These are phyloP conservation scores for Albatrellus ellisii DNA, from an alignment of 768 basidiomycete species.

Conservation along the genomic window DNA sequence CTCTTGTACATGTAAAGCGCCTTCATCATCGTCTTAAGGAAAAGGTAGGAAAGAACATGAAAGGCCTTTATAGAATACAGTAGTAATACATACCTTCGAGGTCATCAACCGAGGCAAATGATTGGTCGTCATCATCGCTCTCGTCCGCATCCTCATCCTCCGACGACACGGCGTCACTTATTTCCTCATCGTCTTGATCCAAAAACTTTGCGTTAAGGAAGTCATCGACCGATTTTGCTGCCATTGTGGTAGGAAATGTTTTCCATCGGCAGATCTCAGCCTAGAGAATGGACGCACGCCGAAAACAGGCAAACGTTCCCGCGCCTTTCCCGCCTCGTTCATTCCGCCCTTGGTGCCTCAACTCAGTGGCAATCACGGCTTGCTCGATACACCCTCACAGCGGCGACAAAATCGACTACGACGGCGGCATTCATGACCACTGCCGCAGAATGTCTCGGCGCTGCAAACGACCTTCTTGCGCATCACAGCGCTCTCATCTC, in stretches of 20 bases:
- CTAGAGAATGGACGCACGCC: too few species aligned
- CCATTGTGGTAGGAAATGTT: too few species aligned
- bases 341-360: slow-evolving; percentile 14
- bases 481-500: slow-evolving; percentile 46
- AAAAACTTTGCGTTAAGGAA: slow-evolving; percentile 63
- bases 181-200: slow-evolving; percentile 44
- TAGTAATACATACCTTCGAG: slow-evolving; percentile 39
- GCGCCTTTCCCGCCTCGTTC: slow-evolving; percentile 15
- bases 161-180: slow-evolving; percentile 14
- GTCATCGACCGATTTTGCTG: slow-evolving; percentile 62
- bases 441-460: slow-evolving; percentile 34
- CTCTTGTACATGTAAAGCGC: slow-evolving; percentile 61
- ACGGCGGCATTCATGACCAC: slow-evolving; percentile 2
- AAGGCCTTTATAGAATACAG: background rate
- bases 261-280: too few species aligned
- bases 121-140: slow-evolving; percentile 37
- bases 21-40: slow-evolving; percentile 38
- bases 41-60: background rate
- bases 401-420: background rate
- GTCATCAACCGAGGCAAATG: slow-evolving; percentile 70
- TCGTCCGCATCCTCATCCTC: slow-evolving; percentile 25
- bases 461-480: slow-evolving; percentile 53
- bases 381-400: background rate
- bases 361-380: background rate
- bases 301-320: too few species aligned